These are phyloP conservation scores for Pyricularia grisea DNA, from an alignment of 2,329 filamentous ascomycete species.

Conservation along the genomic window DNA sequence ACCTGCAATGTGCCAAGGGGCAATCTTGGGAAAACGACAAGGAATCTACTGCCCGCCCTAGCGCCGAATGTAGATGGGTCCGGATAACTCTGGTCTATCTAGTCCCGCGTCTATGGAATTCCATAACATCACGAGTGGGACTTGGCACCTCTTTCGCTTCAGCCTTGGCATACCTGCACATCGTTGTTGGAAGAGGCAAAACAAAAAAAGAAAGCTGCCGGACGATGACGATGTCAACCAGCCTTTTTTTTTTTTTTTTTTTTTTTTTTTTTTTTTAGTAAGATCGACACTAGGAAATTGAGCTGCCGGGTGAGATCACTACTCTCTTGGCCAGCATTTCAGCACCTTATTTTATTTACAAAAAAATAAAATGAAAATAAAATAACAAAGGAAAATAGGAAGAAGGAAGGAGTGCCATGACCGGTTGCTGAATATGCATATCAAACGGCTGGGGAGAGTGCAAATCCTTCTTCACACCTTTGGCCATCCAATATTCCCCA, in stretches of 20 bases:
- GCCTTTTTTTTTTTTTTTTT: background rate
- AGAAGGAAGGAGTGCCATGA: too few species aligned
- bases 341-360: too few species aligned
- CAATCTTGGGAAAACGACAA: background rate
- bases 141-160: background rate
- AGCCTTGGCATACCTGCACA: background rate
- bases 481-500: constrained; percentile 25
- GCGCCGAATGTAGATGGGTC: background rate
- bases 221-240: background rate
- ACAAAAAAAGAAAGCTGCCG: background rate
- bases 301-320: background rate
- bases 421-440: background rate
- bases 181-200: background rate
- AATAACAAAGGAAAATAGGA: too few species aligned
- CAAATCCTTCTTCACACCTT: constrained; percentile 22
- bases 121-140: background rate
- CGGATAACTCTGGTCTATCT: background rate
- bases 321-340: too few species aligned
- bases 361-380: too few species aligned
- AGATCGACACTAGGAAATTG: background rate
- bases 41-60: background rate
- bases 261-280: background rate
- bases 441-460: too few species aligned
- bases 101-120: background rate
- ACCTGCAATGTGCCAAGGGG: background rate